Evolutionary conservation across 169 alveolate species (phyloP), one percentile per base, ranked within the genome.

Genomic region (Eimeria zaria): DNA sequence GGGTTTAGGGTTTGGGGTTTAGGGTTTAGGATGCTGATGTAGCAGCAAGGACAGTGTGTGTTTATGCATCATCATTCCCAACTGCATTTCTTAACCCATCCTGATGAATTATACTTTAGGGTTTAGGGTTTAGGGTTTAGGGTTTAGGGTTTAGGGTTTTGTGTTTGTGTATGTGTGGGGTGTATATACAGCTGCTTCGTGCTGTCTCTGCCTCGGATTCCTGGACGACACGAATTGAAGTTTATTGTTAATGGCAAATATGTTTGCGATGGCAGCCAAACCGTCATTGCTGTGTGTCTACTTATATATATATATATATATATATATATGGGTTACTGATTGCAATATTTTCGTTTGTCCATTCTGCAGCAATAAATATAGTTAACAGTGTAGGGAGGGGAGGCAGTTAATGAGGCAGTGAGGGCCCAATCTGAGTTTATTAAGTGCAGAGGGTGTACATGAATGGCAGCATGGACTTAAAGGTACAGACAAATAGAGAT

Each of bases 181-280:
- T 64, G 39, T 46, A 20, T 12, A 30, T 69, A 48, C 78, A 76
- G 96, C 27, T 85, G 95, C 46, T 93, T 80, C 46, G 76, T 85
- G n/a, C 87, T 81, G 36, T 30, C 88, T n/a, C 89, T 93, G 14
- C 94, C 96, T 48, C 91, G 96, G 1, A 9, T 6, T 36, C 95
- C 95, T 3, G 96, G 96, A 4, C 81, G 93, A 39, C 83, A 93
- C 62, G 94, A 93, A 48, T 33, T 93, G 3, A 93, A 93, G 44
- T 93, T 93, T 46, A 76, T 93, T 16, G 96, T 93, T 44, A 89
- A 93, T 36, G 96, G 93, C 69, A 91, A 91, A 67, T 81, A 80
- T 33, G 96, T 80, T 30, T 93, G 96, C 51, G 91, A 81, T 41
- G 96, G 96, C 20, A 55, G 96, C 39, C 94, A 81, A 48, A 69